Conservation (phyloP, 208 protist genomes). For the Endotrypanum monterogeii region DNA sequence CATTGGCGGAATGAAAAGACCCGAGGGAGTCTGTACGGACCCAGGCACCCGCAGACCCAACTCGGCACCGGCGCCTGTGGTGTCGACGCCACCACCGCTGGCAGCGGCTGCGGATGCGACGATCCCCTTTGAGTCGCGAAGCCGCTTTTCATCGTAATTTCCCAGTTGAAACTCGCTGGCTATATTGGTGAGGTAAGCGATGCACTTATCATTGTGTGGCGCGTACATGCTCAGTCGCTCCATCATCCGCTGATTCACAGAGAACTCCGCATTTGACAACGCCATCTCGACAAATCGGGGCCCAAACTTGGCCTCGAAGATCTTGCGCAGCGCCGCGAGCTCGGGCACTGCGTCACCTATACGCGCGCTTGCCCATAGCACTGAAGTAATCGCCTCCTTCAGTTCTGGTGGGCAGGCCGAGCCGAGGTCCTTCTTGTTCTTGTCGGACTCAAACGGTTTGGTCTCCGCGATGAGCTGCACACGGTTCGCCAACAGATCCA, state of each 20-base stretch:
- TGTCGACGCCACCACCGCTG: conserved; percentile 25
- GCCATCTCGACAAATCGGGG: conserved; percentile 84
- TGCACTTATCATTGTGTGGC: conserved; percentile 79
- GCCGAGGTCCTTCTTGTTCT: conserved; percentile 47
- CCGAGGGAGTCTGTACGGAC: conserved; percentile 58
- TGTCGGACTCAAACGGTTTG: conserved; percentile 44
- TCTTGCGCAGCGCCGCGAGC: conserved; percentile 70
- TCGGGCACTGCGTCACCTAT: conserved; percentile 74
- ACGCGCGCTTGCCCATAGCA: conserved; percentile 81
- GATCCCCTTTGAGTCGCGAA: conserved; percentile 63
- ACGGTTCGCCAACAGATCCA: conserved; percentile 82
- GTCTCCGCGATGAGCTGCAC: conserved; percentile 82
- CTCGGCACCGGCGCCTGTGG: conserved; percentile 10
- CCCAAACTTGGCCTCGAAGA: conserved; percentile 86
- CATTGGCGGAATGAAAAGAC: conserved; percentile 58
- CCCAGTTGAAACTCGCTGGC: conserved; percentile 74
- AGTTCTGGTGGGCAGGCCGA: conserved; percentile 82
- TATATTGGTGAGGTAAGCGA: conserved; percentile 83
- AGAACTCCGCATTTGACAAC: conserved; percentile 78
- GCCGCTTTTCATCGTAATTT: conserved; percentile 74
- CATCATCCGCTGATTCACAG: conserved; percentile 88
- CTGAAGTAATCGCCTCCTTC: conserved; percentile 89
- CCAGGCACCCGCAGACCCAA: conserved; percentile 23
- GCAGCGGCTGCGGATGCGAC: conserved; percentile 60
- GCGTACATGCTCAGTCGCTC: conserved; percentile 80